These are phyloP conservation scores for Metschnikowia continentalis DNA, from an alignment of 805 yeast genomes.

Conservation along the genomic window DNA sequence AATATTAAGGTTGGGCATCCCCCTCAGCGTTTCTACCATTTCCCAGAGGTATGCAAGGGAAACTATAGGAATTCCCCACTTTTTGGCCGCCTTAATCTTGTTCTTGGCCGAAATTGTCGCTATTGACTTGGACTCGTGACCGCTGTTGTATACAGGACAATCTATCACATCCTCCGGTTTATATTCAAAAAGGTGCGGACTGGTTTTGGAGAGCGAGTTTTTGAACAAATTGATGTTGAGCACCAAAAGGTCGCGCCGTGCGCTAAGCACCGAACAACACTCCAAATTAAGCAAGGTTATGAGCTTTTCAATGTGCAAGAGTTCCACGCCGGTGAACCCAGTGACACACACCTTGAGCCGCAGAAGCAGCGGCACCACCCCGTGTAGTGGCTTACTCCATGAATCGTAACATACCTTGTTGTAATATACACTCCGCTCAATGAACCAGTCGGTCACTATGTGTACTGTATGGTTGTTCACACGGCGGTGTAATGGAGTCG, in stretches of 20 bases:
- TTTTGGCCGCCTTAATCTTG: conserved; percentile 55
- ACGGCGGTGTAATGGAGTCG: conserved; percentile 20
- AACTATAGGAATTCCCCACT: conserved; percentile 56
- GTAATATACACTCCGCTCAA: conserved; percentile 69
- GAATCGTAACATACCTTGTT: conserved; percentile 45
- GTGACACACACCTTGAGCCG: conserved; percentile 48
- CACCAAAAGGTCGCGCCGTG: conserved; percentile 53
- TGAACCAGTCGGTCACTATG: conserved; percentile 72
- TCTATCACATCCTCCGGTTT: conserved; percentile 28
- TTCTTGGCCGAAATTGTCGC: conserved; percentile 43
- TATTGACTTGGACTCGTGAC: conserved; percentile 24
- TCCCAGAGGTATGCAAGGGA: conserved; percentile 55
- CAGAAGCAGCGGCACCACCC: conserved; percentile 23
- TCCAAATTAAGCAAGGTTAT: conserved; percentile 51
- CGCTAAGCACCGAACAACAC: conserved; percentile 45
- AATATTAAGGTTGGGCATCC: conserved; percentile 17
- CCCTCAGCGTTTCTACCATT: conserved; percentile 27
- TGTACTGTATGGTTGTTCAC: conserved; percentile 19
- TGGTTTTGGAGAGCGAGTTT: conserved; percentile 29
- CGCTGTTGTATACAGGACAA: conserved; percentile 31
- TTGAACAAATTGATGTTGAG: conserved; percentile 48
- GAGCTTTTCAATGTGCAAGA: conserved; percentile 64
- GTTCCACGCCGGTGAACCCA: conserved; percentile 76
- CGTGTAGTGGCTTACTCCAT: conserved; percentile 59
- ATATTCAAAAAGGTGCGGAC: conserved; percentile 41